These are phyloP conservation scores for Scortechinia acanthostroma DNA, from an alignment of 2,329 filamentous ascomycete genomes.

Conservation along the genomic window DNA sequence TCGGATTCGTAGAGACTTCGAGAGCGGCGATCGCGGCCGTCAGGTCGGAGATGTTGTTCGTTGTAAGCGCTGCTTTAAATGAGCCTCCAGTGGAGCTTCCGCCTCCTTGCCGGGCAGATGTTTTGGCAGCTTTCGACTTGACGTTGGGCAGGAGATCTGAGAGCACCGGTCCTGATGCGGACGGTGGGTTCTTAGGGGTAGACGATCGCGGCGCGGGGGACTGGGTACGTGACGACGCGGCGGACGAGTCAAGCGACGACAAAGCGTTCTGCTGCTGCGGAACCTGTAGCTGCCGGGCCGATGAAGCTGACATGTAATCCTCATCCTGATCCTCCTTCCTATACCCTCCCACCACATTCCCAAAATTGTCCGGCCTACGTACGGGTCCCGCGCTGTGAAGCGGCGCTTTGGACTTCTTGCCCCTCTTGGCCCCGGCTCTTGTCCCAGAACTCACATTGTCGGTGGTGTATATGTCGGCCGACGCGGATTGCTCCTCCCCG, in stretches of 20 bases:
- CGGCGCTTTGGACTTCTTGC: constrained; percentile 51
- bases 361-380: constrained; percentile 56
- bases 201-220: constrained; percentile 26
- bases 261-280: constrained; percentile 30
- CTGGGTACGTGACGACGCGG: constrained; percentile 26
- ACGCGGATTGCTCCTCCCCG: constrained; percentile 6
- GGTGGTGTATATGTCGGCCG: constrained; percentile 10
- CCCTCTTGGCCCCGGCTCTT: constrained; percentile 24
- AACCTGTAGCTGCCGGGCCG: constrained; percentile 31
- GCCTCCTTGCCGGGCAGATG: not conserved
- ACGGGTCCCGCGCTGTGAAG: constrained; percentile 54
- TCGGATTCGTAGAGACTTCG: not conserved
- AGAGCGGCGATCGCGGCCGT: not conserved
- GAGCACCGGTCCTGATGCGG: constrained; percentile 72
- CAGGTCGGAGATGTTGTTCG: not conserved
- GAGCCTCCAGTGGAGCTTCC: not conserved
- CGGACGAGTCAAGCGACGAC: constrained; percentile 38
- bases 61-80: not conserved
- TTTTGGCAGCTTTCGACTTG: constrained; percentile 33
- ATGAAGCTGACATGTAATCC: constrained; percentile 61
- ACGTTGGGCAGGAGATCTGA: constrained; percentile 63
- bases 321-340: constrained; percentile 64
- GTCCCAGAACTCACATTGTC: constrained; percentile 10
- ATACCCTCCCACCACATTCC: constrained; percentile 63
- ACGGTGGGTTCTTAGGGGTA: constrained; percentile 48